These are phyloP conservation scores for Tubosaeta sp. DNA, from an alignment of 768 basidiomycete species.

Conservation along the genomic window DNA sequence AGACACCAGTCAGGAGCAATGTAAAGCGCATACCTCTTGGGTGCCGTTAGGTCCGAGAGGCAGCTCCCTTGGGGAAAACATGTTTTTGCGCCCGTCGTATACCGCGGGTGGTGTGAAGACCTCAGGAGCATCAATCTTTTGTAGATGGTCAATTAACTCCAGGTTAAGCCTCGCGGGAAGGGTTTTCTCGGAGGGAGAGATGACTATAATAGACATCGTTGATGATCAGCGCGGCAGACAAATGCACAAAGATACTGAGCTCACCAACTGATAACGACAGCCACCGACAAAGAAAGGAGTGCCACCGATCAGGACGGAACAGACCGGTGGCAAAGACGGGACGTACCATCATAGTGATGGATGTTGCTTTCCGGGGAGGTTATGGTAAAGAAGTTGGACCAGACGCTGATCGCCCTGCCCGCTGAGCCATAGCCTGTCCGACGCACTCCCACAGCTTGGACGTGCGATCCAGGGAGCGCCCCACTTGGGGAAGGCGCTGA, in stretches of 20 bases:
- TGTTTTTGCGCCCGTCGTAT: slow-evolving; percentile 79
- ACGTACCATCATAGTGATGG: slow-evolving; percentile 78
- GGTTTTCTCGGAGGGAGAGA: slow-evolving; percentile 63
- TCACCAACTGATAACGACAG: slow-evolving; percentile 18
- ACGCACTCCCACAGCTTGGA: slow-evolving; percentile 61
- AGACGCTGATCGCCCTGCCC: slow-evolving; percentile 42
- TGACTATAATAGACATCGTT: slow-evolving; percentile 39
- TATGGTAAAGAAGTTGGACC: slow-evolving; percentile 61
- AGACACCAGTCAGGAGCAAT: neutral
- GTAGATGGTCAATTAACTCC: slow-evolving; percentile 62
- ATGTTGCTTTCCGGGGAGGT: slow-evolving; percentile 60
- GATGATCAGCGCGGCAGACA: slow-evolving; percentile 11
- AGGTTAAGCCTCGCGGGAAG: slow-evolving; percentile 66
- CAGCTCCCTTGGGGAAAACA: slow-evolving; percentile 59
- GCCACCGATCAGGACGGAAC: slow-evolving; percentile 20
- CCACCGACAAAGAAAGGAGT: neutral
- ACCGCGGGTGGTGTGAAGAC: slow-evolving; percentile 71
- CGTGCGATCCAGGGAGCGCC: slow-evolving; percentile 32
- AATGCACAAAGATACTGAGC: neutral
- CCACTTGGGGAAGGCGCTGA: slow-evolving; percentile 32
- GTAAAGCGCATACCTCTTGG: slow-evolving; percentile 43
- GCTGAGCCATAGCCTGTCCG: slow-evolving; percentile 59
- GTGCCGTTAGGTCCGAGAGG: slow-evolving; percentile 50
- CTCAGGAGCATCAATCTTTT: slow-evolving; percentile 51
- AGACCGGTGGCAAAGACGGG: slow-evolving; percentile 15